Evolutionary conservation across 83 land plant species (phyloP).

Genomic region (Picea engelmannii): DNA sequence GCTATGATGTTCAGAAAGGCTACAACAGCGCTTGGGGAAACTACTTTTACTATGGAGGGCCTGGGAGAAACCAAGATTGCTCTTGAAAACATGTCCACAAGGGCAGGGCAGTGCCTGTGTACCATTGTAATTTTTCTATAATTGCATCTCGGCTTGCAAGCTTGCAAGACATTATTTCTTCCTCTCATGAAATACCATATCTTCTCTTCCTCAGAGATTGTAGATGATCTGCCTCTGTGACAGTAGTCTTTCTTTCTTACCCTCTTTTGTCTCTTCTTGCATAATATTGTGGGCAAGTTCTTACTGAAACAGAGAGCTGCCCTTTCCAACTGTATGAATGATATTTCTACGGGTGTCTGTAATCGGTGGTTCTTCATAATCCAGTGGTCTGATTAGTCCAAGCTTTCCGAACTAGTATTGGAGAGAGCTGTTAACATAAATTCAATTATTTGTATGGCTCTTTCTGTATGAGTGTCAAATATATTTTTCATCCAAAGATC

Average conservation of each 20-base stretch:
- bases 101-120: slow-evolving; percentile 1
- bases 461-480: too few species aligned
- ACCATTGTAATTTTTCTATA: slow-evolving; percentile 11
- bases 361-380: slow-evolving; percentile 8
- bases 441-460: too few species aligned
- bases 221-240: slow-evolving; percentile 17
- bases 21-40: slow-evolving; percentile 72
- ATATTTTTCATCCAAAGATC: too few species aligned
- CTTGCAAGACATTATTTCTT: slow-evolving; percentile 3
- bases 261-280: slow-evolving; percentile 4
- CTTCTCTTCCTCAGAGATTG: slow-evolving; percentile 29
- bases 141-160: not conserved
- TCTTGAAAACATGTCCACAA: slow-evolving; percentile 19
- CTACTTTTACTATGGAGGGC: slow-evolving; percentile 92
- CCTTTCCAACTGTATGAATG: slow-evolving; percentile 15
- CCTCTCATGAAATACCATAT: not conserved
- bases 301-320: not conserved
- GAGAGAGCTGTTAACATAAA: too few species aligned
- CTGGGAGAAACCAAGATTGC: slow-evolving; percentile 70
- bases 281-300: slow-evolving; percentile 16
- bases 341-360: not conserved
- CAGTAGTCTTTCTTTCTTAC: slow-evolving; percentile 12
- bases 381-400: not conserved
- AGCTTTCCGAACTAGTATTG: too few species aligned
- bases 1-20: slow-evolving; percentile 75